Percentiles rank a stretch among this genome's conserved stretches.
These are phyloP conservation scores for Dothistroma pini DNA, from an alignment of 2,329 filamentous ascomycete species.

Conservation along the genomic window DNA sequence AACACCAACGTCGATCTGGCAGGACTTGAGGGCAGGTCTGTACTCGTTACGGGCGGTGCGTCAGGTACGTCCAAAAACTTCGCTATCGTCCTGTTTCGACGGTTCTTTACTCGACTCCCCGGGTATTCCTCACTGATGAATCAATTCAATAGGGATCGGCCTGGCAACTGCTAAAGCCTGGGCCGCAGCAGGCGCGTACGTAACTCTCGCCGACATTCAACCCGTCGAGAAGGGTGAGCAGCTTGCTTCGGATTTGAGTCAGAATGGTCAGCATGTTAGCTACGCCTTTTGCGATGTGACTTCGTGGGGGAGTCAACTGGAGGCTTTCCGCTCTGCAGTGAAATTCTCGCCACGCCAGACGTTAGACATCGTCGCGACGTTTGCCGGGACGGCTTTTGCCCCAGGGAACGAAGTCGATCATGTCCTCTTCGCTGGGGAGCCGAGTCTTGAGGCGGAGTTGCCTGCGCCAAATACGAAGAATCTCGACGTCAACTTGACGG, in stretches of 20 bases:
- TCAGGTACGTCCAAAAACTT: constrained; percentile 6
- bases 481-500: constrained; percentile 14
- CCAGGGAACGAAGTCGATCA: constrained; percentile 8
- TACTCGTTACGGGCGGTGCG: constrained; percentile 16
- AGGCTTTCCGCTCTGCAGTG: constrained; percentile 13
- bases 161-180: constrained; percentile 9
- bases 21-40: constrained; percentile 10
- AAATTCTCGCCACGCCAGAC: constrained; percentile 9
- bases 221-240: constrained; percentile 7
- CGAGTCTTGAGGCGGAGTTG: background rate
- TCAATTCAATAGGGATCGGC: constrained; percentile 3
- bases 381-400: constrained; percentile 7
- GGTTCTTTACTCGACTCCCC: no score
- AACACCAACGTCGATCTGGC: constrained; percentile 8
- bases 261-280: constrained; percentile 1
- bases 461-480: constrained; percentile 8
- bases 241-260: constrained; percentile 5
- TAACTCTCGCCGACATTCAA: constrained; percentile 14
- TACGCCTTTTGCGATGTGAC: constrained; percentile 15
- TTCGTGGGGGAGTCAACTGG: constrained; percentile 10
- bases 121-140: background rate
- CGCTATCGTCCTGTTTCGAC: no score
- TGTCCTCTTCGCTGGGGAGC: constrained; percentile 2
- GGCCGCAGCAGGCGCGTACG: constrained; percentile 10
- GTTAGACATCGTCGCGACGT: constrained; percentile 12